Evolutionary conservation across 108 stramenopile species (phyloP), one percentile per base, ranked within the genome.

Genomic region (Nannochloropsis salina): DNA sequence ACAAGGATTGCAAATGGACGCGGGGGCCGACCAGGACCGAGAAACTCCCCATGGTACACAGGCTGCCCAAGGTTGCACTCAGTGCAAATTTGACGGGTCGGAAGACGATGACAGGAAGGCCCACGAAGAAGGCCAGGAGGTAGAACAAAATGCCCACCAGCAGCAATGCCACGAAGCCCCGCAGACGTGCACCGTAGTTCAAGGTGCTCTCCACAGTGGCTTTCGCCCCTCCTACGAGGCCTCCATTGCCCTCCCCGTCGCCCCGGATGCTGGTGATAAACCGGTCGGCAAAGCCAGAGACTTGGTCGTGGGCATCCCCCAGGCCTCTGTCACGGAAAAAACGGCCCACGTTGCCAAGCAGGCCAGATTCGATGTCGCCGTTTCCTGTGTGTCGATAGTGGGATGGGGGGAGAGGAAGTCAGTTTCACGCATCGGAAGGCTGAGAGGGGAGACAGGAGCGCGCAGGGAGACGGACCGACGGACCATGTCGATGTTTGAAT

Each of bases 31-130:
- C 44, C 61, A 18, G 9, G 20, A 41, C 42, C 18, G 22, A 81
- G 82, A 90, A 89, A 45, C 85, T 83, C n/a, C 43, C 92, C 96
- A 97, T 97, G 84, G 97, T 96, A 44, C 90, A 95, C 42, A 98
- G 84, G 21, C 93, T 94, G n/a, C 96, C 96, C 84, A 94, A 94
- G 1, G 97, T 97, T 86, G 97, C 96, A 80, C 92, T 92, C 6
- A 98, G 83, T 41, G 96, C 96, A 88, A 98, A 98, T 84, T 98
- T 98, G 90, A 95, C 95, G 42, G 97, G 97, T 45, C 94, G 92
- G 2, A 95, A 82, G 5, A 93, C 92, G 51, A 97, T 86, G 86
- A 91, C 90, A 9, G 97, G 97, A 3, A 98, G 83, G 9, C 97
- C 97, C 20, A 98, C 94, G 61, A 94, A 92, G 86, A 98, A 95